A percentile compares a stretch with the other conserved stretches of the same genome.
Conservation (phyloP, 305 asterid genomes). For the Salvia sclarea region DNA sequence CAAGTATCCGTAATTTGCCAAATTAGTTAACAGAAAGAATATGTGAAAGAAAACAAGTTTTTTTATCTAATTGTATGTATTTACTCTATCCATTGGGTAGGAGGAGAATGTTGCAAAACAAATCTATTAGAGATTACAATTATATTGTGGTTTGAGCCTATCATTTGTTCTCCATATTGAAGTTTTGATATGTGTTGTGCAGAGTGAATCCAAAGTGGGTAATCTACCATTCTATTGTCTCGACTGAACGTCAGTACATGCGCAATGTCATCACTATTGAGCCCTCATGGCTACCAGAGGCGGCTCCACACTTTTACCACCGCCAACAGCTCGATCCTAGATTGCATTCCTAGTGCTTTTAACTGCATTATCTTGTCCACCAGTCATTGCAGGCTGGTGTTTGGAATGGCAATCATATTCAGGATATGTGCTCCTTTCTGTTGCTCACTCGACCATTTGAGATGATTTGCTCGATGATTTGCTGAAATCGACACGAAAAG, state of each 20-base stretch:
- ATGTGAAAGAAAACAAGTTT: not conserved
- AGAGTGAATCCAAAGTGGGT: conserved; percentile 97
- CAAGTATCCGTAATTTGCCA: not conserved
- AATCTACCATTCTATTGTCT: conserved; percentile 78
- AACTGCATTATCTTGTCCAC: not conserved
- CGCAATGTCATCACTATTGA: conserved; percentile 85
- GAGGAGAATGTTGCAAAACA: not conserved
- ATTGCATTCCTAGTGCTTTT: conserved; percentile 36
- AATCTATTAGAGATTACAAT: not conserved
- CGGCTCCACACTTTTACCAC: conserved; percentile 92
- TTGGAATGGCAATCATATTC: too few species aligned
- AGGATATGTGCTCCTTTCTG: not conserved
- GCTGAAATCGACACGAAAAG: too few species aligned
- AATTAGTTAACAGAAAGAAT: too few species aligned
- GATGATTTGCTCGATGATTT: not conserved
- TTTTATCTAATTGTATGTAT: not conserved
- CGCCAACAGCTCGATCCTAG: conserved; percentile 48
- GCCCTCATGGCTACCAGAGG: conserved; percentile 86
- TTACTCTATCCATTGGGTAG: not conserved
- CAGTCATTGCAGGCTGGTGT: not conserved
- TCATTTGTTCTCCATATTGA: not conserved
- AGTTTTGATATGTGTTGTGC: conserved; percentile 27
- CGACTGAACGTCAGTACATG: conserved; percentile 95
- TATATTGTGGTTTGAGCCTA: not conserved
- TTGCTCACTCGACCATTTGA: not conserved